Base-by-base conservation (phyloP, 2,329 filamentous ascomycete genomes). In the Bimuria novae-zelandiae region DNA sequence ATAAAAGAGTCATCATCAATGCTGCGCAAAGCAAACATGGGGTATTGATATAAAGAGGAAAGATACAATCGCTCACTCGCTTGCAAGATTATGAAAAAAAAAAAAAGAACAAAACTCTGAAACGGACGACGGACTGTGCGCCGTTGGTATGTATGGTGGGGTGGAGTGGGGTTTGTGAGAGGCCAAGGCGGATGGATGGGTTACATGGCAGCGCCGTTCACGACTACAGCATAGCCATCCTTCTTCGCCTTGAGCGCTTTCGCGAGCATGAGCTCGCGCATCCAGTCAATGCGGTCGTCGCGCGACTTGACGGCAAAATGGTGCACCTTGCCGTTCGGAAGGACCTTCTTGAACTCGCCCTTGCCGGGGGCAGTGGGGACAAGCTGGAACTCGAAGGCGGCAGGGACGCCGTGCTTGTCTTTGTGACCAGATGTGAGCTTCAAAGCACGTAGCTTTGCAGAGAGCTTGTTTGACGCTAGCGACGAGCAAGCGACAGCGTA, bases 211-310 rank as follows among this genome's bases (percentile, higher is more conserved):
- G 63, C 61, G 14, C 90, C 90, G 69, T 93, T 93, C 59, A 92
- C 85, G 68, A 86, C 89, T 64, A 94, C 85, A 76, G 92, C 89
- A 64, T 89, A 93, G 16, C 90, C 90, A 63, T 91, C 87, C 41
- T 84, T 86, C 82, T 92, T 94, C 75, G 91, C 88, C 79, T 87
- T 89, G 70, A 91, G 79, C 16, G 90, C 90, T 79, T 94, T 94
- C 49, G 90, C 90, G 40, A 95, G 84, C 90, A 95, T 95, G 56
- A 95, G 78, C 81, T 95, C 90, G 49, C 90, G 82, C 90, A 95
- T 95, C 94, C 94, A 99, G 72, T 97, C 93, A 67, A 97, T 97
- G 56, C 93, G 84, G 71, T 97, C 90, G 69, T 97, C 90, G 12
- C 92, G 84, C 65, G 82, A 85, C 76, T 88, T 89, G 63, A 97